These are phyloP conservation scores for Hymenoscyphus scutula DNA, from an alignment of 2,329 filamentous ascomycete species.

Conservation along the genomic window DNA sequence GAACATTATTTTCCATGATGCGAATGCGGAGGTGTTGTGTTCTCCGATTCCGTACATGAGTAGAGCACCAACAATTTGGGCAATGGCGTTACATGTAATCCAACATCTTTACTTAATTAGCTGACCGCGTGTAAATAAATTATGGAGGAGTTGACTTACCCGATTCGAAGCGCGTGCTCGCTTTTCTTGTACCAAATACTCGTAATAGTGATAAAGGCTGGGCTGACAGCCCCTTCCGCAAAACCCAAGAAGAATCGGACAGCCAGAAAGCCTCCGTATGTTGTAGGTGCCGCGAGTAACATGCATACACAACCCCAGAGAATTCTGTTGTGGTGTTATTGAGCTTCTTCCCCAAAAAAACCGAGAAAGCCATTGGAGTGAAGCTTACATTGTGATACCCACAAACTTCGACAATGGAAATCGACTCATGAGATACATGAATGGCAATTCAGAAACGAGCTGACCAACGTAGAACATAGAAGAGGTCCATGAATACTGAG, in stretches of 20 bases:
- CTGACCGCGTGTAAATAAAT: neutral
- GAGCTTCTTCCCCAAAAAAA: too few species aligned
- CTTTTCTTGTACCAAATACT: slow-evolving; percentile 42
- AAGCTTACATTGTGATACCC: slow-evolving; percentile 44
- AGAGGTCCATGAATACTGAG: slow-evolving; percentile 49
- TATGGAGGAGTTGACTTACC: slow-evolving; percentile 12
- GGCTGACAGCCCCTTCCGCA: slow-evolving; percentile 42
- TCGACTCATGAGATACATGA: slow-evolving; percentile 50
- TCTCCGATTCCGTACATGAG: slow-evolving; percentile 53
- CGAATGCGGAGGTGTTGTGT: slow-evolving; percentile 39
- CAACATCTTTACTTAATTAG: slow-evolving; percentile 27
- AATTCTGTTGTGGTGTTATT: slow-evolving; percentile 30
- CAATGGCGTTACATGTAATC: slow-evolving; percentile 47
- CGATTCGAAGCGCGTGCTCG: slow-evolving; percentile 38
- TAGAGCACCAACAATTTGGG: slow-evolving; percentile 45
- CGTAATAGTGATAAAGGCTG: slow-evolving; percentile 47
- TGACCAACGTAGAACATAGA: slow-evolving; percentile 48
- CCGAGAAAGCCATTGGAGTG: too few species aligned
- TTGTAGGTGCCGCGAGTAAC: slow-evolving; percentile 43
- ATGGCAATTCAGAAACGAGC: slow-evolving; percentile 48
- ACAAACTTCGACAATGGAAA: slow-evolving; percentile 51
- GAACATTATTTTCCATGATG: slow-evolving; percentile 48
- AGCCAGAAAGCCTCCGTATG: slow-evolving; percentile 41
- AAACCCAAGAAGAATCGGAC: slow-evolving; percentile 45
- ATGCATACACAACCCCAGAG: slow-evolving; percentile 45